Evolutionary conservation across 257 asterid genomes (phyloP).

Genomic region (Euphrasia confusa): DNA sequence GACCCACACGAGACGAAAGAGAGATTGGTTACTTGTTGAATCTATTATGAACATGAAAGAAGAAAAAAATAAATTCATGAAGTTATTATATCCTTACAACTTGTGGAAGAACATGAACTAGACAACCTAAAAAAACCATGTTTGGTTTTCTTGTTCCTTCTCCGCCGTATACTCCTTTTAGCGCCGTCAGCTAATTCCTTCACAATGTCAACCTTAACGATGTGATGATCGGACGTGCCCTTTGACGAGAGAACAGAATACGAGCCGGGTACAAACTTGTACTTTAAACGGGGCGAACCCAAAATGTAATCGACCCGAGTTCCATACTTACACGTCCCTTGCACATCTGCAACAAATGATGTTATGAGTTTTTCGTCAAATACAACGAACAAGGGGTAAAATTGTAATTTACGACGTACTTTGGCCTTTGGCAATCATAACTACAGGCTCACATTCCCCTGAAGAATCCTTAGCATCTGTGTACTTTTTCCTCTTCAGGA

Average conservation of each 20-base stretch:
- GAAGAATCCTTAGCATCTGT: conserved; percentile 68
- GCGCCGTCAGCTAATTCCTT: conserved; percentile 31
- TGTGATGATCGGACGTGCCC: conserved; percentile 93
- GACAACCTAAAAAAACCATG: conserved; percentile 35
- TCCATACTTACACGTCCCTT: conserved; percentile 93
- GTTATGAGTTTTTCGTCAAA: too few species aligned
- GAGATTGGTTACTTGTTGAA: too few species aligned
- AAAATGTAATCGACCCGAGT: conserved; percentile 83
- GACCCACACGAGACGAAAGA: too few species aligned
- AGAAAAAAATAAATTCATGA: too few species aligned
- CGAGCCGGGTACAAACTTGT: conserved; percentile 74
- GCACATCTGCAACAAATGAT: conserved; percentile 79
- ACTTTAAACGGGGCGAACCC: conserved; percentile 47
- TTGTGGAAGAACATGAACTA: conserved; percentile 35
- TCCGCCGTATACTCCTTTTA: conserved; percentile 20
- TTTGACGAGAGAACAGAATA: conserved; percentile 83
- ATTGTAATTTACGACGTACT: conserved; percentile 34
- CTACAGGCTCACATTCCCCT: conserved; percentile 82
- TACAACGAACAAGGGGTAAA: too few species aligned
- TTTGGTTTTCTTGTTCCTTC: conserved; percentile 31
- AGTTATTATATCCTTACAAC: background rate
- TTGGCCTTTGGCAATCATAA: conserved; percentile 95
- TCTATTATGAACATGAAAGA: too few species aligned
- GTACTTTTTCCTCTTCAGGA: conserved; percentile 63
- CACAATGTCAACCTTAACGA: conserved; percentile 71